A percentile compares a stretch with the other conserved stretches of the same genome.
Conservation (phyloP, 164 flowering plant genomes). For the Annona squamosa region DNA sequence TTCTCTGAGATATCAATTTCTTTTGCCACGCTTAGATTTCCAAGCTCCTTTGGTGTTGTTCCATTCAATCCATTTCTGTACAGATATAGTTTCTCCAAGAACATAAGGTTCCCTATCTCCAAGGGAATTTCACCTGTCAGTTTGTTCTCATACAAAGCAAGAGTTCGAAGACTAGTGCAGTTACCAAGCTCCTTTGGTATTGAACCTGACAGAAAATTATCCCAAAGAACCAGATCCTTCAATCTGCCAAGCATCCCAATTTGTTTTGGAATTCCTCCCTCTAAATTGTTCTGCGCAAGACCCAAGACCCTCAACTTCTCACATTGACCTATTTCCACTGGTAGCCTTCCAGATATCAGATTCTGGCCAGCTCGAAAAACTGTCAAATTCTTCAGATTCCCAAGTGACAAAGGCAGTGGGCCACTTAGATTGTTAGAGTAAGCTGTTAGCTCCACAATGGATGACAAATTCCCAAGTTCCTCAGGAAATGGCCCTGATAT, state of each 20-base stretch:
- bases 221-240: constrained; percentile 49
- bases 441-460: constrained; percentile 49
- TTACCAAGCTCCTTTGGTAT: constrained; percentile 60
- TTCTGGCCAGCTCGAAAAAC: constrained; percentile 67
- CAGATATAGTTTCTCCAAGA: constrained; percentile 39
- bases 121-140: constrained; percentile 55
- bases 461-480: constrained; percentile 46
- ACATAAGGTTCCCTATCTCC: constrained; percentile 49
- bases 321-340: constrained; percentile 53
- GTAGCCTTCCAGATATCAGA: constrained; percentile 52
- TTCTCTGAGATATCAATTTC: constrained; percentile 82
- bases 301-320: constrained; percentile 45
- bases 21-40: constrained; percentile 44
- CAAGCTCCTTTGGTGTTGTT: constrained; percentile 60
- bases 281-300: constrained; percentile 54
- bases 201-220: constrained; percentile 50
- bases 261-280: constrained; percentile 52
- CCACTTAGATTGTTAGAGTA: constrained; percentile 61
- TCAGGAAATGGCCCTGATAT: constrained; percentile 56
- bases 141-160: constrained; percentile 56
- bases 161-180: constrained; percentile 41
- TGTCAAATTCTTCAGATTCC: constrained; percentile 44
- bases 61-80: constrained; percentile 61
- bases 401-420: constrained; percentile 51
- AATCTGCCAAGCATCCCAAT: constrained; percentile 49